Base-by-base conservation (phyloP, 345 rosid species). In the Brassica incana region DNA sequence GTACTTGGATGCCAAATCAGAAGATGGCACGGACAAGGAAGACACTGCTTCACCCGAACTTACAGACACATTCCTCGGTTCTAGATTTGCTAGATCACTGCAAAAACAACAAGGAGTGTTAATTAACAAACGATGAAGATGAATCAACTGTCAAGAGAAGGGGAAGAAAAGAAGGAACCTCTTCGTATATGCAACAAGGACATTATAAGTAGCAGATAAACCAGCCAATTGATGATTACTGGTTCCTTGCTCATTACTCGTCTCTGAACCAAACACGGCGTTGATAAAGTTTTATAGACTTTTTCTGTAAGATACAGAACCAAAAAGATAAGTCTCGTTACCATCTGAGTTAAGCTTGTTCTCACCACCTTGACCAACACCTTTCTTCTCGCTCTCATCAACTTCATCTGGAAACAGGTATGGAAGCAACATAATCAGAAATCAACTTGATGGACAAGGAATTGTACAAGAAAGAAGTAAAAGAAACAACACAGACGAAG, bases 241-340 rank as follows among this genome's bases (percentile, higher is more conserved):
- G n/a, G 12, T 35, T 69, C 63, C 52, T 76, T 77, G 69, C 35
- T 29, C 79, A 60, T 11, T 12, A 60, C 62, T 69, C 36, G 33
- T 43, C 23, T 68, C 79, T 76, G 74, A 59, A 68, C 48, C 30
- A 6, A 33, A 69, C 45, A n/a, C 15, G 30, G 5, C 35, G 3
- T 16, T 50, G 2, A 50, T 5, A 50, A 5, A 20, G 56, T 50
- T 30, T 30, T 12, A 5, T 14, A 50, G 56, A 50, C 56, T 50
- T 50, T 50, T 50, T 20, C 2, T 5, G n/a, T 50, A 50, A 14
- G 56, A 45, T 45, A 45, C n/a, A 45, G 52, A 45, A 3, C 52
- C 5, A 45, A n/a, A 45, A 45, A 45, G 52, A 50, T 1, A 50
- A 50, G 56, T 48, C 56, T 50, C 56, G 5, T 50, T 50, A 50